Base-by-base conservation (phyloP, 345 rosid species). In the Lepidium sativum region DNA sequence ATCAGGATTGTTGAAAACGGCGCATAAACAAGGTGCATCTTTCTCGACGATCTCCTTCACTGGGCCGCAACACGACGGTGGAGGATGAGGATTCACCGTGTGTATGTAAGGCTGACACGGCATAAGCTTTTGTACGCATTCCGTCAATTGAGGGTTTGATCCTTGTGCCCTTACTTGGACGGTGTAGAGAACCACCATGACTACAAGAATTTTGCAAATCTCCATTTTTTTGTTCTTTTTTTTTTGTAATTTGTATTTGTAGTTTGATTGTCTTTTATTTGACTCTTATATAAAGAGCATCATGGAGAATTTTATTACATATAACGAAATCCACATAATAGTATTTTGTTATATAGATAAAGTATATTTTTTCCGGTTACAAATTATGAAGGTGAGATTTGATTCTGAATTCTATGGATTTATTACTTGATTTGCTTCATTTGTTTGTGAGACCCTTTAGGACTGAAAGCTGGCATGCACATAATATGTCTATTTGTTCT, bases 21-120 rank as follows among this genome's bases (percentile, higher is more conserved):
- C 38, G 65, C 92, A 85, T 2, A 88, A 78, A 66, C 96, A 88
- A 17, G 55, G 41, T 0, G 59, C 9, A 0, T 81, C 77, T 1
- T 71, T 34, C 13, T 49, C 39, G 1, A 86, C 32, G 15, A 79
- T 32, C 9, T 77, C 75, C 60, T 68, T 74, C 69, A 86, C 16
- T 0, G 92, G 88, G 12, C 9, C 6, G 49, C 96, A 88, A 55
- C 96, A 88, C 1, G 78, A 34, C 2, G 62, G 14, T 2, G 89
- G 79, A 1, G 85, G 82, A 3, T 80, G 79, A 1, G 72, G 23
- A 16, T 14, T 49, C 34, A 67, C 1, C 6, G 59, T 23, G n/a
- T 61, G 64, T 60, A 81, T 6, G 50, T 58, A 80, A 0, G 69
- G 53, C 16, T 78, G 52, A 74, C 92, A 88, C 2, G 92, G 82